A percentile compares a stretch with the other conserved stretches of the same genome.
These are phyloP conservation scores for Flaveria sonorensis DNA, from an alignment of 129 eudicot species.

Conservation along the genomic window DNA sequence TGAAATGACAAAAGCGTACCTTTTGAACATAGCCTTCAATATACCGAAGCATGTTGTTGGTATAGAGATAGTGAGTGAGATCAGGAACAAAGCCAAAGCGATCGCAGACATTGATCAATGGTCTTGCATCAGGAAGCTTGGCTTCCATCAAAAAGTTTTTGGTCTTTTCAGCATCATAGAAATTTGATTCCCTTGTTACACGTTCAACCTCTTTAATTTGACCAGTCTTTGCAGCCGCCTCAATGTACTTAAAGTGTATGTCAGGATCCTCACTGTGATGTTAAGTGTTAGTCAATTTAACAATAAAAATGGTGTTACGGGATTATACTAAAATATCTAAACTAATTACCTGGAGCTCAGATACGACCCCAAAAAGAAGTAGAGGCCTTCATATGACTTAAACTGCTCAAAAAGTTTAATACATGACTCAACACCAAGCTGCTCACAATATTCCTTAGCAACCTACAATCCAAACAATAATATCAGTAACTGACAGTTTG, in stretches of 20 bases:
- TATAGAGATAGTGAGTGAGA: conserved; percentile 91
- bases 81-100: conserved; percentile 98
- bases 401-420: conserved; percentile 95
- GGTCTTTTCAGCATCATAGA: conserved; percentile 95
- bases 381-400: conserved; percentile 90
- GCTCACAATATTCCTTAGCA: conserved; percentile 97
- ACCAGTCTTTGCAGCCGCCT: conserved; percentile 98
- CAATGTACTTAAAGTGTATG: conserved; percentile 93
- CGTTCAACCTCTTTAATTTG: conserved; percentile 99
- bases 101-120: conserved; percentile 93
- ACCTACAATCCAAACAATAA: conserved; percentile 54
- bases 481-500: background rate
- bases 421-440: conserved; percentile 88
- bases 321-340: background rate
- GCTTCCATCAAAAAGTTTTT: conserved; percentile 97
- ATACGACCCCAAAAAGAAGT: conserved; percentile 93
- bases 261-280: conserved; percentile 94
- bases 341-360: conserved; percentile 87
- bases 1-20: conserved; percentile 42
- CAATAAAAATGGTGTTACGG: background rate
- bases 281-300: conserved; percentile 18
- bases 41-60: conserved; percentile 97
- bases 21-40: conserved; percentile 99
- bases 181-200: conserved; percentile 94
- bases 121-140: conserved; percentile 99